Base-by-base conservation (phyloP, 2,329 filamentous ascomycete species). In the Exophiala lecanii-corni region DNA sequence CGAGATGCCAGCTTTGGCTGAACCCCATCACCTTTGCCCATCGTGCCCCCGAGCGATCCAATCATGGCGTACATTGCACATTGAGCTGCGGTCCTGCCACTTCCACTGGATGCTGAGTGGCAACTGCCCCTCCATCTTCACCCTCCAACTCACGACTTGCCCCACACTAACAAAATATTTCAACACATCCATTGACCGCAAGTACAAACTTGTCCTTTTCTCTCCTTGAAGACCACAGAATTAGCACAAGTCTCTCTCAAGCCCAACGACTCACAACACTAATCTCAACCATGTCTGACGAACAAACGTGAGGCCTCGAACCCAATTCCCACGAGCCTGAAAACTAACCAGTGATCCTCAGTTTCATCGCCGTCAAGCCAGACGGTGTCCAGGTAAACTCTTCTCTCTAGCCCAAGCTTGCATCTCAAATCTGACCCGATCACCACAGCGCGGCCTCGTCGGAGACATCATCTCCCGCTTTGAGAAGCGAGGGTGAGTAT, bases 311-410 rank as follows among this genome's bases (percentile, higher is more conserved):
- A 71, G 85, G 74, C 31, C 43, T 42, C n/a, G n/a, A n/a, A n/a
- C n/a, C n/a, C n/a, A n/a, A n/a, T n/a, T n/a, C n/a, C n/a, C n/a
- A n/a, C n/a, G n/a, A n/a, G n/a, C n/a, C n/a, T n/a, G n/a, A n/a
- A n/a, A n/a, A n/a, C n/a, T n/a, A n/a, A n/a, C n/a, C n/a, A n/a
- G n/a, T n/a, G n/a, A n/a, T 49, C 43, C 59, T 50, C 64, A 97
- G 91, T 78, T 97, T 97, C 86, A 97, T 97, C 81, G 92, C 92
- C 69, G 88, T 98, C 82, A 98, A 98, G 89, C 92, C 91, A 62
- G 92, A 97, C 76, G 92, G 92, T 72, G 92, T 97, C 75, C 92
- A 96, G 84, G 89, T 94, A 83, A 59, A 74, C 47, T 34, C 36
- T 39, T 26, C 20, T 10, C 5, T 35, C 33, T 18, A 35, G 6